Conservation (phyloP, 2,329 filamentous ascomycete species). For the Hymenotorrendiella dingleyae region DNA sequence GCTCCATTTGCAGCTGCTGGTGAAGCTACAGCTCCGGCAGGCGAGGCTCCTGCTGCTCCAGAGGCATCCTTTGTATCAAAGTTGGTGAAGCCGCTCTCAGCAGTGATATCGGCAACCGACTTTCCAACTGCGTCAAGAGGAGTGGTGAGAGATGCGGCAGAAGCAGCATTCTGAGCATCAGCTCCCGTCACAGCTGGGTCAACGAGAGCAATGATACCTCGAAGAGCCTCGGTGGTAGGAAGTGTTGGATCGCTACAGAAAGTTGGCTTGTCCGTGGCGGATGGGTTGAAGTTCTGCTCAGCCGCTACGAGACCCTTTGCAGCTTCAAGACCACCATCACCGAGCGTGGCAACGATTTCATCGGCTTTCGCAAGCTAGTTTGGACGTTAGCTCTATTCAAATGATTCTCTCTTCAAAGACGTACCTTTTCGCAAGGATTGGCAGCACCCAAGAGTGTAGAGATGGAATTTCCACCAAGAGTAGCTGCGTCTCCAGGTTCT, state of each 20-base stretch:
- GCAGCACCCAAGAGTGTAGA: slow-evolving; percentile 57
- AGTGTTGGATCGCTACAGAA: slow-evolving; percentile 60
- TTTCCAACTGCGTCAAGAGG: slow-evolving; percentile 55
- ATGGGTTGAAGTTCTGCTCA: slow-evolving; percentile 71
- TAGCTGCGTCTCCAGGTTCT: slow-evolving; percentile 53
- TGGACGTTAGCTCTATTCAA: slow-evolving; percentile 19
- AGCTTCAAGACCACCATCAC: slow-evolving; percentile 52
- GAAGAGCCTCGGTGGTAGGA: slow-evolving; percentile 53
- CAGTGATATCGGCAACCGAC: slow-evolving; percentile 59
- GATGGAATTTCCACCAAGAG: slow-evolving; percentile 56
- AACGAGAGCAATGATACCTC: slow-evolving; percentile 62
- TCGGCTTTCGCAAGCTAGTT: slow-evolving; percentile 55
- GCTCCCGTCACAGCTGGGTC: slow-evolving; percentile 56
- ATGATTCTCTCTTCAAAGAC: too few species aligned
- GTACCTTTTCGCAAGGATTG: slow-evolving; percentile 58
- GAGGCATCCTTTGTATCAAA: slow-evolving; percentile 40
- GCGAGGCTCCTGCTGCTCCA: slow-evolving; percentile 16
- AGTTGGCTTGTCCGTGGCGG: slow-evolving; percentile 50
- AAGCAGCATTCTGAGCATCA: slow-evolving; percentile 55
- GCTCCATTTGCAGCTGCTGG: background rate
- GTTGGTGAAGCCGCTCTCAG: slow-evolving; percentile 56
- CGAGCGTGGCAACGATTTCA: slow-evolving; percentile 55
- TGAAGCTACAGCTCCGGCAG: background rate
- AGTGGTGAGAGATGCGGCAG: slow-evolving; percentile 42
- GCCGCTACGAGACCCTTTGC: slow-evolving; percentile 59